Evolutionary conservation across 371 early-diverging fungal genomes (phyloP).

Genomic region (Enterospora canceri): DNA sequence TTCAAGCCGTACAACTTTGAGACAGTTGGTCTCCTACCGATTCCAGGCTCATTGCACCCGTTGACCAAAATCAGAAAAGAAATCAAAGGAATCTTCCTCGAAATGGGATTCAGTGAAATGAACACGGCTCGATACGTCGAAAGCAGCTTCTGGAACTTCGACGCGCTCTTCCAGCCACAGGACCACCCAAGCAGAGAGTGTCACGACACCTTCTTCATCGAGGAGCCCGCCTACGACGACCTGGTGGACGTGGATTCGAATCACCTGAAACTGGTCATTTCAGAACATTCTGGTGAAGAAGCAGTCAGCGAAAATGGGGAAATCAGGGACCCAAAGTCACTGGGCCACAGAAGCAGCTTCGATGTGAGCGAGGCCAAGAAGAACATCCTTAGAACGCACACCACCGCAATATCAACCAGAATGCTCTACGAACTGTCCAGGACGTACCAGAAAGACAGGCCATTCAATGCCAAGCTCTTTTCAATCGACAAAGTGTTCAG

Average conservation of each 20-base stretch:
- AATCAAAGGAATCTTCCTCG: constrained; percentile 94
- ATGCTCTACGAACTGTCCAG: constrained; percentile 81
- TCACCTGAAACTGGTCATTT: constrained; percentile 74
- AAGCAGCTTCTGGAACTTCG: constrained; percentile 99
- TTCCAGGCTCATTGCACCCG: constrained; percentile 86
- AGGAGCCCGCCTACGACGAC: constrained; percentile 53
- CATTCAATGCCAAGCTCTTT: constrained; percentile 71
- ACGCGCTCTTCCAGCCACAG: constrained; percentile 96
- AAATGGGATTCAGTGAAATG: constrained; percentile 96
- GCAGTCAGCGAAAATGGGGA: constrained; percentile 67
- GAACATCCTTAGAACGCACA: constrained; percentile 90
- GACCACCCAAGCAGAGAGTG: constrained; percentile 95
- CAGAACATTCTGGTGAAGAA: constrained; percentile 82
- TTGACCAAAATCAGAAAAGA: constrained; percentile 95
- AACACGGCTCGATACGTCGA: constrained; percentile 91
- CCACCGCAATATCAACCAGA: constrained; percentile 80
- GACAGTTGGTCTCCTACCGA: constrained; percentile 67
- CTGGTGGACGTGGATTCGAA: constrained; percentile 65
- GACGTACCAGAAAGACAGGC: constrained; percentile 57
- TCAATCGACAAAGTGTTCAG: constrained; percentile 98
- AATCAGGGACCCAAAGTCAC: neutral
- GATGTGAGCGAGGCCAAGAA: constrained; percentile 80
- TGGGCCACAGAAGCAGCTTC: constrained; percentile 80
- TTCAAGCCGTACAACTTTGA: constrained; percentile 98
- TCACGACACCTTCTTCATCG: constrained; percentile 95